Conservation (phyloP, 2,329 filamentous ascomycete genomes). For the Xylaria sp. region DNA sequence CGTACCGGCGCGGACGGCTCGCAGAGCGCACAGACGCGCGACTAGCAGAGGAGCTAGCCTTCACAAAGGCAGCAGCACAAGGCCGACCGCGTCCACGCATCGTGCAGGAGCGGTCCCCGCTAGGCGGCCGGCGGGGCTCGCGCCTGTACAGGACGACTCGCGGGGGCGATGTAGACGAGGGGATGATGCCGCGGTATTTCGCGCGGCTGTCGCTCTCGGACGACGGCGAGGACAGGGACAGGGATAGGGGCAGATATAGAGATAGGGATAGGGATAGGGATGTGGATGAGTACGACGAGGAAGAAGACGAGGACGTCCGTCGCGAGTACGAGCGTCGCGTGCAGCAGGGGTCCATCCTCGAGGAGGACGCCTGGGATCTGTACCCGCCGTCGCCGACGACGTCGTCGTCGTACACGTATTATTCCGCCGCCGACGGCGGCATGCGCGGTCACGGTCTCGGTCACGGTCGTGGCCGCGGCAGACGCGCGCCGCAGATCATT, state of each 20-base stretch:
- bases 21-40: slow-evolving; percentile 20
- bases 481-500: slow-evolving; percentile 10
- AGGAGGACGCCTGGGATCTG: slow-evolving; percentile 40
- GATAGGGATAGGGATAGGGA: too few species aligned
- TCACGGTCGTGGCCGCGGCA: background rate
- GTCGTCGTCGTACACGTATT: slow-evolving; percentile 30
- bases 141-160: slow-evolving; percentile 8
- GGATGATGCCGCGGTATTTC: slow-evolving; percentile 26
- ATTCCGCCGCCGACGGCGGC: slow-evolving; percentile 22
- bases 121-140: background rate
- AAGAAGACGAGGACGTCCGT: slow-evolving; percentile 29
- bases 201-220: slow-evolving; percentile 33
- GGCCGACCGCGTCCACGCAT: slow-evolving; percentile 31
- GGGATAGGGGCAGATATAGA: too few species aligned
- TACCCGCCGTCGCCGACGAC: slow-evolving; percentile 10
- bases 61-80: background rate
- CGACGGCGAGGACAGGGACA: too few species aligned
- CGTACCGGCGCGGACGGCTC: slow-evolving; percentile 36
- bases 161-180: slow-evolving; percentile 13
- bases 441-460: background rate
- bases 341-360: slow-evolving; percentile 41
- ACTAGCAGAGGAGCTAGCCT: slow-evolving; percentile 20
- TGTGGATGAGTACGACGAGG: slow-evolving; percentile 33
- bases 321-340: slow-evolving; percentile 35
- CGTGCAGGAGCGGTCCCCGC: slow-evolving; percentile 19